phyloP scores from a whole-genome alignment of 768 basidiomycete genomes.

The Leccinum barrowsii region DNA sequence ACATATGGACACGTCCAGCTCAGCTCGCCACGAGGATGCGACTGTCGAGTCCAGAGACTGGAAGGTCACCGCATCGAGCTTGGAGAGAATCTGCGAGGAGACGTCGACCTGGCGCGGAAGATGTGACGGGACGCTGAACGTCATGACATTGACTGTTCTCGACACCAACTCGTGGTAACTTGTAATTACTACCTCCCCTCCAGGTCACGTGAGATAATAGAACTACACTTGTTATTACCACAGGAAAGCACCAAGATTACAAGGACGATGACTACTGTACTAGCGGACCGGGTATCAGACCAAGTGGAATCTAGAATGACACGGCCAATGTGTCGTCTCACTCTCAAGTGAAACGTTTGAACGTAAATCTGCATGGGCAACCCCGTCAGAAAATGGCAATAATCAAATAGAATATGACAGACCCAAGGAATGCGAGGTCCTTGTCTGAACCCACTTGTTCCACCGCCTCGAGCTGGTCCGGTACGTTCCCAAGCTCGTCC shows the following conservation, averaged over 20 bases:
- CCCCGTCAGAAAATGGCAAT: background rate
- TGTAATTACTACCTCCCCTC: background rate
- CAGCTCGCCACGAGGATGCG: constrained; percentile 65
- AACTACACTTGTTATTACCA: constrained; percentile 17
- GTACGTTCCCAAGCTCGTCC: constrained; percentile 77
- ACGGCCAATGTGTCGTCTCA: background rate
- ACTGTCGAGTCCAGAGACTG: constrained; percentile 56
- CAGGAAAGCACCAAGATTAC: constrained; percentile 26
- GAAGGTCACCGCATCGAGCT: constrained; percentile 59
- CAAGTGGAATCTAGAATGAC: constrained; percentile 1
- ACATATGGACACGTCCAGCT: constrained; percentile 68
- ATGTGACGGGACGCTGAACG: constrained; percentile 70
- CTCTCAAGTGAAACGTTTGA: constrained; percentile 62
- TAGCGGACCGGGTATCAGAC: constrained; percentile 27
- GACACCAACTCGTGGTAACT: constrained; percentile 1
- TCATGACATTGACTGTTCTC: constrained; percentile 44
- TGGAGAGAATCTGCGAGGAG: constrained; percentile 67
- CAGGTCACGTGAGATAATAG: constrained; percentile 2
- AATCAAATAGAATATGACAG: constrained; percentile 17
- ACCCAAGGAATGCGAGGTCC: constrained; percentile 67
- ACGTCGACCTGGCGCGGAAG: constrained; percentile 70
- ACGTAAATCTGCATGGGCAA: constrained; percentile 60
- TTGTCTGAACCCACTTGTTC: constrained; percentile 65
- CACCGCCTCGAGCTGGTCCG: constrained; percentile 55
- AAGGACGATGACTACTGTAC: constrained; percentile 22